Evolutionary conservation across 2,329 filamentous ascomycete species (phyloP).

Genomic region (Sporothrix curviconia): DNA sequence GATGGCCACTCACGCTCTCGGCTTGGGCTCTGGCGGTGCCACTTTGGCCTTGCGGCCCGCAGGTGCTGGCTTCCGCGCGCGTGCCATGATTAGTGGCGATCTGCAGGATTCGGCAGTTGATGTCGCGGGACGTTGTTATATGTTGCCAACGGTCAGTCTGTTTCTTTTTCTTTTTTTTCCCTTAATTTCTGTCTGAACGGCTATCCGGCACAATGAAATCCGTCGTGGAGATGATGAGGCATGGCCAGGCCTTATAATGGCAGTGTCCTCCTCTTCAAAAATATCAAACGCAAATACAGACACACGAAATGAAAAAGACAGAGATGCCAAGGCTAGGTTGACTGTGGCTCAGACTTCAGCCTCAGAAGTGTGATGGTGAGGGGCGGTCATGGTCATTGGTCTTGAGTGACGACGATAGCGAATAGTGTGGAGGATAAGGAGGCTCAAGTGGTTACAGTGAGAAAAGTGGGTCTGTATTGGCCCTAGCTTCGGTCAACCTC

Average conservation of each 20-base stretch:
- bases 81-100: neutral
- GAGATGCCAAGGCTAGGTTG: neutral
- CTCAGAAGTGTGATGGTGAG: too few species aligned
- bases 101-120: neutral
- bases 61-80: neutral
- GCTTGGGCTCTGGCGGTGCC: constrained; percentile 10
- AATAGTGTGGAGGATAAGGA: neutral
- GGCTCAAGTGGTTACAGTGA: neutral
- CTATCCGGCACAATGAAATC: neutral
- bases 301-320: neutral
- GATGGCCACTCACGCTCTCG: constrained; percentile 8
- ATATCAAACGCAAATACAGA: neutral
- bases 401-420: neutral
- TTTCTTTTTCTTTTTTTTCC: too few species aligned
- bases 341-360: neutral
- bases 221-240: neutral
- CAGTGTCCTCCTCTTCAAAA: too few species aligned
- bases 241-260: neutral
- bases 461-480: neutral
- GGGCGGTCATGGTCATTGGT: neutral
- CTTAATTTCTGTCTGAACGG: neutral
- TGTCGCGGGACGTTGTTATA: neutral
- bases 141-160: neutral
- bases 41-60: constrained; percentile 4
- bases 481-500: constrained; percentile 7